Evolutionary conservation across 2,329 filamentous ascomycete genomes (phyloP), one percentile per base, ranked within the genome.

Genomic region (Exophiala viscosa): DNA sequence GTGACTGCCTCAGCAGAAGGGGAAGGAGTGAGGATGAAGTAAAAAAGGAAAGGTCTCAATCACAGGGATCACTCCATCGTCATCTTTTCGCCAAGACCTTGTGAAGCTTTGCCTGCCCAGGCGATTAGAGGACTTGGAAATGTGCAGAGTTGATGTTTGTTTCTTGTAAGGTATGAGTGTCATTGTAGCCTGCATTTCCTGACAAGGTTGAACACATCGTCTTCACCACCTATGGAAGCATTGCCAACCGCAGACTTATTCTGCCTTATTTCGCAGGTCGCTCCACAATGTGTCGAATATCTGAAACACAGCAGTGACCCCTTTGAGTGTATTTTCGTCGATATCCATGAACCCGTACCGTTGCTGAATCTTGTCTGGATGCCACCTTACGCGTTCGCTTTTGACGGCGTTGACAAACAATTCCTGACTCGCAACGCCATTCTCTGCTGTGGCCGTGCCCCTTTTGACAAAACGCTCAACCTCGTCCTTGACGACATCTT

Each of bases 301-400:
- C 71, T 97, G 92, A 65, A 97, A 99, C 8, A 96, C 85, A 5
- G 88, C 87, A 9, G 92, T 99, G 38, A 96, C 88, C 48, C 84
- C 79, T 65, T 82, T 83, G 78, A 95, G 85, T 2, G 88, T 82
- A 3, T 78, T 78, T 18, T 83, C 78, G 43, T 91, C 86, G 44
- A 95, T 82, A 42, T 90, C 85, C 45, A 95, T 82, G 11, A 77
- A 76, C 2, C 90, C 88, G 55, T 95, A 85, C 48, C 84, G 82
- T 72, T 96, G 93, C 74, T 96, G 90, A 50, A 97, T 87, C 76
- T 97, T 99, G 72, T 99, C 93, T 3, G 93, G 93, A 74, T 99
- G 93, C 93, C 93, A 99, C 13, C 90, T 80, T 14, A 97, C 85
- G 46, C 93, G 83, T 74, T 99, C 93, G 4, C 83, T 75, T 70